Percentiles rank a stretch among this genome's conserved stretches.
Evolutionary conservation across 139 green algal species (phyloP).

Genomic region (Micromonas commoda): DNA sequence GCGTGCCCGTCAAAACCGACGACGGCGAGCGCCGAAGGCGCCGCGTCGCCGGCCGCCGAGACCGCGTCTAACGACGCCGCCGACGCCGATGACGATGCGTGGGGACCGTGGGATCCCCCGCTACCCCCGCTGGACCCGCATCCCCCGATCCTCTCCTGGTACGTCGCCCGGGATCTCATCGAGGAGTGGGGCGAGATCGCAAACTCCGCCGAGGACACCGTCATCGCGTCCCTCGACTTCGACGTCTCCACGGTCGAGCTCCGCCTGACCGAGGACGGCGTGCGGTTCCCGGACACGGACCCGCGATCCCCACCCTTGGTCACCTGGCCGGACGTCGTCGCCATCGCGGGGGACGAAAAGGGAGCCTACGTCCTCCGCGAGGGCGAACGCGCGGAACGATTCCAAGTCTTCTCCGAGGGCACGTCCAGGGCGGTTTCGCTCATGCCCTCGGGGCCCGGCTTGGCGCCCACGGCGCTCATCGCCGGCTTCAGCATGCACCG

Average conservation of each 20-base stretch:
- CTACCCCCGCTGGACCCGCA: not conserved
- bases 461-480: constrained; percentile 14
- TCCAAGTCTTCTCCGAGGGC: not conserved
- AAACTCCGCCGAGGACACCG: too few species aligned
- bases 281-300: not conserved
- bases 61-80: not conserved
- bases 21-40: too few species aligned
- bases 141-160: not conserved
- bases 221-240: not conserved
- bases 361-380: not conserved
- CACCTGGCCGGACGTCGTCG: constrained; percentile 3
- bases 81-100: not conserved
- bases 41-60: too few species aligned
- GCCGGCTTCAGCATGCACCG: constrained; percentile 26
- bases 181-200: not conserved
- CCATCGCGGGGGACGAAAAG: not conserved
- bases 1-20: too few species aligned
- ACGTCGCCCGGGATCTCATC: not conserved
- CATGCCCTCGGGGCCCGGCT: not conserved
- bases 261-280: not conserved
- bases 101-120: constrained; percentile 4
- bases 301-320: not conserved
- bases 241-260: not conserved
- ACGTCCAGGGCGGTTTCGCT: constrained; percentile 13
- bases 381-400: not conserved